These are phyloP conservation scores for Fusarium concolor DNA, from an alignment of 2,329 filamentous ascomycete genomes.

Conservation along the genomic window DNA sequence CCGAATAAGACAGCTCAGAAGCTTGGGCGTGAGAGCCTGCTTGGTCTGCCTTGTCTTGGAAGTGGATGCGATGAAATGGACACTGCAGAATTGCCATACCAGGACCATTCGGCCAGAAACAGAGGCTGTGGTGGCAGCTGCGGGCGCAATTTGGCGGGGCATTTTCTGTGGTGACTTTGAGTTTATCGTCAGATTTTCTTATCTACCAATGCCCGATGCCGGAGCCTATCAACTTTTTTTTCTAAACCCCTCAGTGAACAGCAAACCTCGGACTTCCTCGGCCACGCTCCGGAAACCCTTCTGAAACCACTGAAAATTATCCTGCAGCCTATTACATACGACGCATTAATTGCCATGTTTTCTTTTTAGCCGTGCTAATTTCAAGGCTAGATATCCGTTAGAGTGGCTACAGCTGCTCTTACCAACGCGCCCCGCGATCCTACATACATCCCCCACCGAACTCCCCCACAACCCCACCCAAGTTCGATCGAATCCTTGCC, in stretches of 20 bases:
- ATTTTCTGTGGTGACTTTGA: constrained; percentile 17
- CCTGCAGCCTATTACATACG: not conserved
- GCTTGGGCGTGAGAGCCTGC: constrained; percentile 35
- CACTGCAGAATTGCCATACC: constrained; percentile 6
- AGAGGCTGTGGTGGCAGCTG: constrained; percentile 25
- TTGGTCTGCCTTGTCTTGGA: constrained; percentile 26
- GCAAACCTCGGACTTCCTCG: constrained; percentile 6
- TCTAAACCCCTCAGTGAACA: constrained; percentile 4
- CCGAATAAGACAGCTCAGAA: constrained; percentile 25
- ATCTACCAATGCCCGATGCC: constrained; percentile 38
- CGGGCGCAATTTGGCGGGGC: constrained; percentile 33
- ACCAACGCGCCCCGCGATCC: constrained; percentile 44
- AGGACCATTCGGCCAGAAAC: not conserved
- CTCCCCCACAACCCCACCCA: constrained; percentile 41
- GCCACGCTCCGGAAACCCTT: constrained; percentile 8
- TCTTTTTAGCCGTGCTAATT: constrained; percentile 39
- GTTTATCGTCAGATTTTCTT: constrained; percentile 40
- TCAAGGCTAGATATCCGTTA: constrained; percentile 27
- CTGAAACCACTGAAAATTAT: not conserved
- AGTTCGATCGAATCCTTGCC: constrained; percentile 60
- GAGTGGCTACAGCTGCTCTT: constrained; percentile 32
- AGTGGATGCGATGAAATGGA: constrained; percentile 17
- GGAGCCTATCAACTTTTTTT: constrained; percentile 21
- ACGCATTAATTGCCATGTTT: constrained; percentile 6
- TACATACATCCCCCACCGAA: constrained; percentile 37